These are phyloP conservation scores for Escovopsis sp. DNA, from an alignment of 2,329 filamentous ascomycete species.

Conservation along the genomic window DNA sequence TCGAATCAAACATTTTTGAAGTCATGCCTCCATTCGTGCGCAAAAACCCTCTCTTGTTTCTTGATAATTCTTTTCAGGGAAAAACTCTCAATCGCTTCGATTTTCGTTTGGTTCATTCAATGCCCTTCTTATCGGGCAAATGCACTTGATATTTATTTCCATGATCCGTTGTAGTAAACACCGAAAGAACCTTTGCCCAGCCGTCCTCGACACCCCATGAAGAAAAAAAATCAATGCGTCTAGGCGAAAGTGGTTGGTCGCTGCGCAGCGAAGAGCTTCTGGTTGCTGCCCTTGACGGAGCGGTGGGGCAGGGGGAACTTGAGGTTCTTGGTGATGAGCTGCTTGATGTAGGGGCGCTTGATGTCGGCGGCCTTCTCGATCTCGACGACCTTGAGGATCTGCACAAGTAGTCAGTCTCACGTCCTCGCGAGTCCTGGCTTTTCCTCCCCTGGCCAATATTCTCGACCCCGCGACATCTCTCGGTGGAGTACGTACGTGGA, in stretches of 20 bases:
- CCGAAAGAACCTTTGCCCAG: constrained; percentile 40
- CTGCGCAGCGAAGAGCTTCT: constrained; percentile 86
- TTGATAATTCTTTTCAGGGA: constrained; percentile 1
- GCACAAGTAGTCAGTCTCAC: constrained; percentile 4
- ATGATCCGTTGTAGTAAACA: constrained; percentile 47
- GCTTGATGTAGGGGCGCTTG: constrained; percentile 98
- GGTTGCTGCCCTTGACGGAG: constrained; percentile 63
- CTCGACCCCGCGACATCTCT: neutral
- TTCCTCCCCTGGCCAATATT: too few relatives aligned
- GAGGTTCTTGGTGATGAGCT: constrained; percentile 87
- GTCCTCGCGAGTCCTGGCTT: constrained; percentile 1
- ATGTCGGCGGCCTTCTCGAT: constrained; percentile 86
- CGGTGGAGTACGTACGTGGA: constrained; percentile 60
- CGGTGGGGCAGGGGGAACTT: constrained; percentile 99
- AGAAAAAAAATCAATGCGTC: constrained; percentile 35
- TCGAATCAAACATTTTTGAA: too few relatives aligned
- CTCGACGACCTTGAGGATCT: constrained; percentile 98
- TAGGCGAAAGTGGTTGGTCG: constrained; percentile 97
- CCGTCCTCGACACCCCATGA: constrained; percentile 27
- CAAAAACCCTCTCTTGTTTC: constrained; percentile 2
- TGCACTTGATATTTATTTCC: constrained; percentile 44
- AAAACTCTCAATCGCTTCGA: constrained; percentile 2
- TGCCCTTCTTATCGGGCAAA: constrained; percentile 35
- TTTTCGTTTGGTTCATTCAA: constrained; percentile 30
- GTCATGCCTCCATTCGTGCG: neutral